Evolutionary conservation across 352 stramenopile genomes (phyloP).

Genomic region (Phytopythium delawarense): DNA sequence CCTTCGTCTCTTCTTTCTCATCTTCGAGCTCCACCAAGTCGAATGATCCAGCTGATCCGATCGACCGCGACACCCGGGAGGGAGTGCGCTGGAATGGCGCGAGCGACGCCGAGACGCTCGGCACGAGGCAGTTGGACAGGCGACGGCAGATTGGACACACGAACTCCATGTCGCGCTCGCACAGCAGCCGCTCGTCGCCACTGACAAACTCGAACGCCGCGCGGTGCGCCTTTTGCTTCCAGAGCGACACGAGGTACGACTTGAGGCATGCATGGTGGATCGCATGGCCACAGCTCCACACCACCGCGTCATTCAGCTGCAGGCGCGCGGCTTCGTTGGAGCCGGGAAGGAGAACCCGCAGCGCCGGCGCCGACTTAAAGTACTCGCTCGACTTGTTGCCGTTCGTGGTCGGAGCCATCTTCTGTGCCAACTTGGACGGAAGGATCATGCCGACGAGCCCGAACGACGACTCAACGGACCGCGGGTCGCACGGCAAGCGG

Average conservation of each 20-base stretch:
- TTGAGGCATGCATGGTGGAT: constrained; percentile 71
- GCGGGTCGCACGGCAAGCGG: constrained; percentile 46
- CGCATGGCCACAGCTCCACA: constrained; percentile 72
- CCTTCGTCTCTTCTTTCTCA: constrained; percentile 20
- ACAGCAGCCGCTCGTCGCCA: constrained; percentile 58
- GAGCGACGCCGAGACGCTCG: constrained; percentile 17
- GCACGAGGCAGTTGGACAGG: constrained; percentile 71
- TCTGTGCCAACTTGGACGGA: constrained; percentile 45
- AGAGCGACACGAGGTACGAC: constrained; percentile 64
- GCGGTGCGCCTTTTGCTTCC: constrained; percentile 51
- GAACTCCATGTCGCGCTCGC: constrained; percentile 69
- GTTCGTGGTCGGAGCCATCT: constrained; percentile 19
- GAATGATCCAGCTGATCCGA: constrained; percentile 9
- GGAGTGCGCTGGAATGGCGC: background rate
- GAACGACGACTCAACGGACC: constrained; percentile 40
- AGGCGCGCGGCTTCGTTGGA: constrained; percentile 25
- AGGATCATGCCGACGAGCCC: constrained; percentile 69
- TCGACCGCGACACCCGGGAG: constrained; percentile 10
- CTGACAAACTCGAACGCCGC: constrained; percentile 34
- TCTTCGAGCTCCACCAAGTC: constrained; percentile 5
- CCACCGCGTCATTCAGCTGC: constrained; percentile 36
- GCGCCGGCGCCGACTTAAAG: constrained; percentile 11
- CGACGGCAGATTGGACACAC: constrained; percentile 74
- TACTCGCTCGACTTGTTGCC: background rate
- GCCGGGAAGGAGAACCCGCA: constrained; percentile 24